Evolutionary conservation across 1,284 basidiomycete species (phyloP), one percentile per base, ranked within the genome.

Genomic region (Microbotryum intermedium): DNA sequence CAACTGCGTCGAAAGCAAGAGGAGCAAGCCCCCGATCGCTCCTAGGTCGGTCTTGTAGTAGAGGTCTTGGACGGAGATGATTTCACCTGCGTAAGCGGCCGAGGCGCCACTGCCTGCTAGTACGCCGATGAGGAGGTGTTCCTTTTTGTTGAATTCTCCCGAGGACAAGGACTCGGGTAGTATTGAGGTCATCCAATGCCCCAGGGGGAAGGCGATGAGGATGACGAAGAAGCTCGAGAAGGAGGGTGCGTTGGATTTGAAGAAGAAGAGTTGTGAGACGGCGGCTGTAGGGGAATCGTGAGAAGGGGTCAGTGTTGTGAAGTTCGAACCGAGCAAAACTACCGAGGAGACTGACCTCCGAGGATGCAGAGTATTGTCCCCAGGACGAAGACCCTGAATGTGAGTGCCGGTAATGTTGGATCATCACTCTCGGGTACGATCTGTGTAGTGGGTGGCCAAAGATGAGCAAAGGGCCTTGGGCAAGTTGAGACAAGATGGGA

Each of bases 181-280:
- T 5, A 66, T 16, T 25, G 46, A 45, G 9, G 66, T 64, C 49
- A 59, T 55, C 29, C 49, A 49, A 23, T 62, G 60, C 21, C 66
- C 60, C n/a, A 62, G 57, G 30, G 66, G 64, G 48, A 58, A 69
- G 20, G 73, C 72, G 47, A 76, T 66, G 23, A 82, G 73, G 53
- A 81, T 78, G 63, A 81, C 78, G 71, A 82, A 81, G 73, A 80
- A 81, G 25, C 72, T 73, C 42, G 77, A 79, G 71, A 81, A 81
- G 2, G 72, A 73, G 0, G 80, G 79, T 0, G 77, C 75, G 57
- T 78, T 78, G n/a, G 66, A 72, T 55, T 76, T 77, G 73, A 77
- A 77, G 71, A 76, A 77, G 68, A 77, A 77, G 21, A 64, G 60
- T 46, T 64, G 62, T 21, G 54, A 59, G 46, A 62, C 49, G 39